Conservation (phyloP, 2,329 filamentous ascomycete genomes). For the Drechslera avenae region DNA sequence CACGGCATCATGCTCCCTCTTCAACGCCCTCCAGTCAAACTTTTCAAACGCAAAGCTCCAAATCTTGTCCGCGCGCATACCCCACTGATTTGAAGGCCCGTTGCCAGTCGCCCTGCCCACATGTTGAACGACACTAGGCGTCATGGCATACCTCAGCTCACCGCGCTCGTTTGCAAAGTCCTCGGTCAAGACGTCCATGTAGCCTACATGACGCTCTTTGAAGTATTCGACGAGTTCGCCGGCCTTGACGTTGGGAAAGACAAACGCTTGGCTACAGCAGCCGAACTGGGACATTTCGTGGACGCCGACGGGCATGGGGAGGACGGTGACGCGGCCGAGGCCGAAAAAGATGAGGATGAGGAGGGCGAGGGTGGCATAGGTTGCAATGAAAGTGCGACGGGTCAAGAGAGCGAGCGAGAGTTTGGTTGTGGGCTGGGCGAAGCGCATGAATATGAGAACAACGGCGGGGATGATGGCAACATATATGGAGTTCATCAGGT, state of each 20-base stretch:
- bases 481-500: slow-evolving; percentile 44
- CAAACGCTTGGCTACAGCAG: slow-evolving; percentile 53
- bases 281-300: slow-evolving; percentile 50
- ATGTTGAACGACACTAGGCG: slow-evolving; percentile 53
- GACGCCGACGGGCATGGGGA: slow-evolving; percentile 45
- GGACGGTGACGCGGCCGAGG: slow-evolving; percentile 48
- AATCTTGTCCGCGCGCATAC: slow-evolving; percentile 43
- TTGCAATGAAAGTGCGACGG: slow-evolving; percentile 25
- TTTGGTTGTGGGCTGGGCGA: slow-evolving; percentile 24
- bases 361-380: slow-evolving; percentile 20
- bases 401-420: slow-evolving; percentile 26
- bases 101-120: slow-evolving; percentile 48
- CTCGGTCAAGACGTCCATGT: slow-evolving; percentile 51
- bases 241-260: slow-evolving; percentile 49
- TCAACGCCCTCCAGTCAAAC: slow-evolving; percentile 32
- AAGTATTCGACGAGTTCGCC: slow-evolving; percentile 39
- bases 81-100: slow-evolving; percentile 34
- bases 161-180: slow-evolving; percentile 49
- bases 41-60: slow-evolving; percentile 51
- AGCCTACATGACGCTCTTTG: slow-evolving; percentile 41
- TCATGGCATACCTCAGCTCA: slow-evolving; percentile 50
- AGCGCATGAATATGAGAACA: slow-evolving; percentile 35
- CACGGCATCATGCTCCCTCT: slow-evolving; percentile 36
- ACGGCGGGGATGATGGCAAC: slow-evolving; percentile 24
- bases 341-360: slow-evolving; percentile 48